Evolutionary conservation across 1,139 yeast genomes (phyloP).

Genomic region (Magnusiomyces paraingens): DNA sequence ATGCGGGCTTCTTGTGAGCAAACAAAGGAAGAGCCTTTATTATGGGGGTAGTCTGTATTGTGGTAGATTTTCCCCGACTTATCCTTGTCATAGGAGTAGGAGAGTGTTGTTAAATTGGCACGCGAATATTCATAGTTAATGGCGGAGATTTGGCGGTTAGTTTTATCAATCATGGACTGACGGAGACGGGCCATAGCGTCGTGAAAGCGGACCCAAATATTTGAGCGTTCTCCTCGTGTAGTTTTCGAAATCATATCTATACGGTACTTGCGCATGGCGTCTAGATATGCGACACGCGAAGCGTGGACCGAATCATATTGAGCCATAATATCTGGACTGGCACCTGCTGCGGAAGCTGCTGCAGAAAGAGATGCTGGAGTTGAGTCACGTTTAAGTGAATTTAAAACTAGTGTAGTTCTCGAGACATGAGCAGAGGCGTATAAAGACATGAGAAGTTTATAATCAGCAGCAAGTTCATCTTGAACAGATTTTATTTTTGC

Average conservation of each 20-base stretch:
- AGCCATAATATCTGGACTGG: no score
- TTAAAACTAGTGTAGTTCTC: background rate
- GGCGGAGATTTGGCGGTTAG: background rate
- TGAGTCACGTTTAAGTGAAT: background rate
- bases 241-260: background rate
- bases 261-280: background rate
- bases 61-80: no score
- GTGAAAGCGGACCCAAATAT: background rate
- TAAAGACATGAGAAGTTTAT: background rate
- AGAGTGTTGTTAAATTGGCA: background rate
- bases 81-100: background rate
- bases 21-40: no score
- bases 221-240: background rate
- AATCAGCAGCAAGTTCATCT: background rate
- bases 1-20: no score
- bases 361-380: background rate
- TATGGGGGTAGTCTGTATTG: no score
- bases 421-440: background rate
- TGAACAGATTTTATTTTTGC: background rate
- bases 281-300: background rate
- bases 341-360: no score
- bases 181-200: constrained; percentile 1
- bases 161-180: background rate
- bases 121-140: constrained; percentile 4
- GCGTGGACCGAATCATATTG: no score